Conservation (phyloP, 306 rosid genomes). For the Pterocarpus macrocarpus region DNA sequence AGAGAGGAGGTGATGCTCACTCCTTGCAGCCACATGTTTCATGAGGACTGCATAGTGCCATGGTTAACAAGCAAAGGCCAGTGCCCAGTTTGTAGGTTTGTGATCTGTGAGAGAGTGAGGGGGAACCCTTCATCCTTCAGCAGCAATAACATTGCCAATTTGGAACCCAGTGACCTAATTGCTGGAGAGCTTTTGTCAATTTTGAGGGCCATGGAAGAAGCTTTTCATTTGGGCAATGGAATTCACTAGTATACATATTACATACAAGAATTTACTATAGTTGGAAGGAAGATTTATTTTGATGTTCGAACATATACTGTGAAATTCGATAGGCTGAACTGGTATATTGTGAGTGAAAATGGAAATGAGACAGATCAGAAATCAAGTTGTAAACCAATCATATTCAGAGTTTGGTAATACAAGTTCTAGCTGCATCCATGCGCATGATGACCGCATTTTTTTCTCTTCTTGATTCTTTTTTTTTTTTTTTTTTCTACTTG, state of each 20-base stretch:
- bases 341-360: constrained; percentile 2
- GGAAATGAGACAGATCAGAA: constrained; percentile 1
- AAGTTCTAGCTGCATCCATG: neutral
- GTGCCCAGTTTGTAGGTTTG: constrained; percentile 83
- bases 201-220: constrained; percentile 67
- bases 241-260: neutral
- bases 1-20: constrained; percentile 75
- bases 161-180: constrained; percentile 30
- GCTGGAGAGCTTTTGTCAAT: constrained; percentile 56
- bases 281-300: neutral
- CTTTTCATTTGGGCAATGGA: constrained; percentile 40
- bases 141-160: constrained; percentile 16
- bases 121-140: constrained; percentile 41
- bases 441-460: neutral
- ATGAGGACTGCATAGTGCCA: constrained; percentile 83
- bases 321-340: neutral
- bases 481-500: neutral
- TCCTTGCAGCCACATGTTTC: constrained; percentile 91
- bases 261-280: neutral
- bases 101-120: constrained; percentile 50
- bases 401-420: neutral
- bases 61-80: constrained; percentile 75
- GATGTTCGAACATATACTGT: neutral
- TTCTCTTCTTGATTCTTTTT: no score
- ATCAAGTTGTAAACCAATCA: neutral